phyloP scores from a whole-genome alignment of 2,329 filamentous ascomycete genomes.

The Talaromyces verruculosus region DNA sequence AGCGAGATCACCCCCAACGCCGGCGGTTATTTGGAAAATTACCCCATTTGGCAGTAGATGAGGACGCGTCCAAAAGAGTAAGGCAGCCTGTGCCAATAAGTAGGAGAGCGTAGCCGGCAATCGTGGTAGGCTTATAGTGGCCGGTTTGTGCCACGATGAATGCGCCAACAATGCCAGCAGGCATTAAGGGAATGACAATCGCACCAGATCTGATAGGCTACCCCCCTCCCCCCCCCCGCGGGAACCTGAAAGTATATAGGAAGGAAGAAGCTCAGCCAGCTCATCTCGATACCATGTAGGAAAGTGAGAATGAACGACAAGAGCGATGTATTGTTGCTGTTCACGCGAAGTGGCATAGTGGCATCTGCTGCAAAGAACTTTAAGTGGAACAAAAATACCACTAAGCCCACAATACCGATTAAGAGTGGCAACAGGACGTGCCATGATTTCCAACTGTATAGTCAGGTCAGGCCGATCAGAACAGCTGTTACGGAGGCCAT shows the following conservation, averaged over 20 bases:
- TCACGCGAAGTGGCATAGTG: background rate
- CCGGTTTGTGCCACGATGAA: background rate
- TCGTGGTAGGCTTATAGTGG: background rate
- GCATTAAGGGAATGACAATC: background rate
- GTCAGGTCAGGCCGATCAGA: background rate
- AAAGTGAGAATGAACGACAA: background rate
- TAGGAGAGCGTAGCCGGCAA: background rate
- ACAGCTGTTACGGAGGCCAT: background rate
- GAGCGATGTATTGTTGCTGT: background rate
- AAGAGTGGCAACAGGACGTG: background rate
- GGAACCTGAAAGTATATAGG: conserved; percentile 1
- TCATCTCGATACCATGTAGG: background rate
- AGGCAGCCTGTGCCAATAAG: background rate
- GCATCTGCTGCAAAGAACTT: background rate
- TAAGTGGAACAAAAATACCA: background rate
- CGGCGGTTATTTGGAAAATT: background rate
- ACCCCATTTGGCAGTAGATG: conserved; percentile 1
- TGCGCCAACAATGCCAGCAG: background rate
- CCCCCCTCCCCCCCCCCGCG: no score
- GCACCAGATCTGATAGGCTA: background rate
- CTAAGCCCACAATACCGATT: background rate
- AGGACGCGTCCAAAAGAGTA: background rate
- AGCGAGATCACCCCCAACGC: background rate
- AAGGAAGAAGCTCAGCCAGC: background rate
- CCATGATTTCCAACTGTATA: background rate